phyloP scores from a whole-genome alignment of 2,329 filamentous ascomycete species.

The Hortaea sp. region DNA sequence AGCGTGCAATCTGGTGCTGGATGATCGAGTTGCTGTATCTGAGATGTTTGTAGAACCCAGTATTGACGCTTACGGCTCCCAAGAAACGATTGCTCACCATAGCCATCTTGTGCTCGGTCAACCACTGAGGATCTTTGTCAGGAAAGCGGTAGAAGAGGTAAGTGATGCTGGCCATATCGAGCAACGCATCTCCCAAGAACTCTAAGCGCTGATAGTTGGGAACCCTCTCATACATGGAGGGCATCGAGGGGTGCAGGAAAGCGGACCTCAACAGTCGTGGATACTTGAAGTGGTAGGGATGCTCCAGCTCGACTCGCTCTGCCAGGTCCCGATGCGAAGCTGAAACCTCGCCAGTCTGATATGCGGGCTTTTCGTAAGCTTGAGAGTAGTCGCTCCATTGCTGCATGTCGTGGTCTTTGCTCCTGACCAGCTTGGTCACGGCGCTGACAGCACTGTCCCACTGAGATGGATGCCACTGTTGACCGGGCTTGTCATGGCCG shows the following conservation, averaged over 20 bases:
- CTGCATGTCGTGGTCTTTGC: constrained; percentile 57
- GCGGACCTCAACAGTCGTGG: constrained; percentile 71
- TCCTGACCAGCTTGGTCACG: constrained; percentile 61
- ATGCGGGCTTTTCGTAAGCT: constrained; percentile 58
- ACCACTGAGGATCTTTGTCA: constrained; percentile 80
- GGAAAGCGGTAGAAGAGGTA: constrained; percentile 71
- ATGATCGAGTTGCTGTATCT: constrained; percentile 43
- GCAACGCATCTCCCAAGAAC: constrained; percentile 79
- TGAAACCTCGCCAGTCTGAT: constrained; percentile 54
- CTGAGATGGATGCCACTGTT: constrained; percentile 32
- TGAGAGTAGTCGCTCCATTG: constrained; percentile 64
- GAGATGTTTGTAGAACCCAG: constrained; percentile 69
- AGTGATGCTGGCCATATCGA: constrained; percentile 78
- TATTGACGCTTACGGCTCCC: constrained; percentile 65
- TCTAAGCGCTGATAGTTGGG: constrained; percentile 86
- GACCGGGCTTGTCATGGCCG: constrained; percentile 36
- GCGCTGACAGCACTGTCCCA: constrained; percentile 54
- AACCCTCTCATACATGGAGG: constrained; percentile 62
- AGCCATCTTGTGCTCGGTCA: constrained; percentile 96
- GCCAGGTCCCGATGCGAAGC: constrained; percentile 61
- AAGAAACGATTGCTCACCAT: constrained; percentile 97
- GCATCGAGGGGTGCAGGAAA: constrained; percentile 80
- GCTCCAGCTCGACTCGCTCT: constrained; percentile 48
- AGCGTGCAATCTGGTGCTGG: constrained; percentile 40
- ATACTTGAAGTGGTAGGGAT: constrained; percentile 60